Percentiles rank a stretch among this genome's conserved stretches.
phyloP scores from a whole-genome alignment of 805 yeast species.

The Saccharomycopsis fibuligera region DNA sequence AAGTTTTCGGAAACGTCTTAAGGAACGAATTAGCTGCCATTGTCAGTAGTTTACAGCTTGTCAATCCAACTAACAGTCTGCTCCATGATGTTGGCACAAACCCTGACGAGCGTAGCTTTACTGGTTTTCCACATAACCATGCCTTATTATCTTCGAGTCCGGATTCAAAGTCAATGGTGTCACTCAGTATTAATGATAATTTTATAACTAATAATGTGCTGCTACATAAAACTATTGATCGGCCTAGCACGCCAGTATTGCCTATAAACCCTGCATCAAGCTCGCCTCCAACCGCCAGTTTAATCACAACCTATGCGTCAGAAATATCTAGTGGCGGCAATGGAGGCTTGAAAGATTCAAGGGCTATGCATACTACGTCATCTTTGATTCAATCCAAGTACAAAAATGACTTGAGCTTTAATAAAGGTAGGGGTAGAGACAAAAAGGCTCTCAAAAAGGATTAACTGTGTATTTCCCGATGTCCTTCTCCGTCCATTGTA shows the following conservation, averaged over 20 bases:
- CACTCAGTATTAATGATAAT: background rate
- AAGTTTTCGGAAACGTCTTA: constrained; percentile 6
- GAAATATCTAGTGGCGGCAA: no score
- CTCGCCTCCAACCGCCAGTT: constrained; percentile 11
- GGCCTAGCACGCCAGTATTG: constrained; percentile 6
- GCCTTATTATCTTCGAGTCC: background rate
- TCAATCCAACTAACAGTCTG: constrained; percentile 2
- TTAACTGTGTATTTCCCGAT: no score
- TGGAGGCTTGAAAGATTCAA: background rate
- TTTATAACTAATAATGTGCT: background rate
- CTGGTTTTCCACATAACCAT: background rate
- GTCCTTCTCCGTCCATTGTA: no score
- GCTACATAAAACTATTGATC: background rate
- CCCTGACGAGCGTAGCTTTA: no score
- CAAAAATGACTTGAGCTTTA: background rate
- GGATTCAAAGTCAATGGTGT: background rate
- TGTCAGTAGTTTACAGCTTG: constrained; percentile 3
- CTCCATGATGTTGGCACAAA: background rate
- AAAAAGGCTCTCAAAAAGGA: background rate
- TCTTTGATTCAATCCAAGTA: background rate
- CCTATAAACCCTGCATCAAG: background rate
- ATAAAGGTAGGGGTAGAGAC: background rate
- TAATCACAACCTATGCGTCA: constrained; percentile 8
- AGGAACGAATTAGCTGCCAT: constrained; percentile 16
- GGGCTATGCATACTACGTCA: background rate